Percentiles rank a stretch among this genome's conserved stretches.
Conservation (phyloP, 129 eudicot genomes). For the Daucus carota region DH1_v3.0 NC_030383.2:57624501-57625000, state of each 20-base stretch:
- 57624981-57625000: conserved; percentile 70
- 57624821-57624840: neutral
- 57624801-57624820: too few species aligned
- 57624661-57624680: neutral
- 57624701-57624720: too few species aligned
- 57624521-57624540: neutral
- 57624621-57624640: neutral
- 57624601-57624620: neutral
- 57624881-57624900: neutral
- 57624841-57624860: neutral
- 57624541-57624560: neutral
- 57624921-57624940: conserved; percentile 87
- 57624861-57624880: neutral
- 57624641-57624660: neutral
- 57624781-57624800: too few species aligned
- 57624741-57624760: too few species aligned
- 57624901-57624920: conserved; percentile 14
- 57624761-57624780: too few species aligned
- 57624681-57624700: neutral
- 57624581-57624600: neutral
- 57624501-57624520: neutral
- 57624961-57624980: conserved; percentile 71
- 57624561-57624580: neutral
- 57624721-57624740: too few species aligned
- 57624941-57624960: conserved; percentile 87